Evolutionary conservation across 805 yeast genomes (phyloP), one percentile per base, ranked within the genome.

Genomic region (Candida xiaguanensis): DNA sequence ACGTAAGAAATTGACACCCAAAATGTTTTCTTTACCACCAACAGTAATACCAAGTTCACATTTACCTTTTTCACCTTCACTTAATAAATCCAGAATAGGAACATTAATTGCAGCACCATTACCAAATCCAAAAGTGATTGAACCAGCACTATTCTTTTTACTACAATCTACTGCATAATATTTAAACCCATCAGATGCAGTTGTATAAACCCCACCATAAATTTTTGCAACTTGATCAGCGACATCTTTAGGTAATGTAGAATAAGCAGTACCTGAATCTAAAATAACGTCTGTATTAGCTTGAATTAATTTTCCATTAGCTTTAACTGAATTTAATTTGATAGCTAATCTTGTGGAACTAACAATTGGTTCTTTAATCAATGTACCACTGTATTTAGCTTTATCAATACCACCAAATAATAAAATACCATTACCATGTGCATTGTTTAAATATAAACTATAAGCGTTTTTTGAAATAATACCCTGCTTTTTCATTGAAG

Each of bases 1-100:
- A 38, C 85, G 68, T 45, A 85, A 58, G 52, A 84, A 74, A 31
- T 74, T 71, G 52, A 80, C 88, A 9, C 91, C 93, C 20, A 85
- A 62, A 79, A 67, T 15, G 15, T 14, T n/a, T 3, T 13, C 27
- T 8, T 17, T 7, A 8, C 43, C 27, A 19, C 54, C 38, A 4
- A 51, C 50, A n/a, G n/a, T n/a, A 41, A 54, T 43, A 41, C 33
- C 45, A 38, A 60, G 55, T 14, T 8, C 16, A 36, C 50, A 13
- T 36, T 57, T 51, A 47, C 48, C 17, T 80, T 77, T 3, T 72
- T 74, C 23, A 27, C 26, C 29, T 59, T 50, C 42, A 78, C 6
- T n/a, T n/a, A n/a, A 13, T 4, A 33, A 16, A 11, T 33, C 36
- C 5, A 11, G 4, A 7, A 33, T 7, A 13, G 36, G 36, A 22